Conservation (phyloP, 352 stramenopile species). For the Globisporangium camurandrum region DNA sequence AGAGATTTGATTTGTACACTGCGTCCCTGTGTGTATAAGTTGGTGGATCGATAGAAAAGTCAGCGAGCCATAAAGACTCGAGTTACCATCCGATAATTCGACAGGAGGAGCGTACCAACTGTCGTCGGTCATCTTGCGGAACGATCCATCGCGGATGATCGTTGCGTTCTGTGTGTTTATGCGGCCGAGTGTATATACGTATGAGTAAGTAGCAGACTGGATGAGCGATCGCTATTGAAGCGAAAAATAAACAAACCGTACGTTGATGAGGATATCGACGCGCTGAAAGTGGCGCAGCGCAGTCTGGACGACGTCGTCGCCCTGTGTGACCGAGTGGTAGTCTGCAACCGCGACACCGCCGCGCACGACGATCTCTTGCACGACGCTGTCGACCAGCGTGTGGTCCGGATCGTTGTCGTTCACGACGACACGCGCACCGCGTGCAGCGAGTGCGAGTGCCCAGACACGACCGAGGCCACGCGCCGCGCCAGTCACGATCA, state of each 20-base stretch:
- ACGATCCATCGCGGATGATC: conserved; percentile 88
- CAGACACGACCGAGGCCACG: conserved; percentile 69
- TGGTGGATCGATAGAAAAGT: neutral
- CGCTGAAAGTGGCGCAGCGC: conserved; percentile 63
- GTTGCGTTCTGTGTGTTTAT: too few relatives aligned
- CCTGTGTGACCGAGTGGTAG: conserved; percentile 84
- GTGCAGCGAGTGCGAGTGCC: conserved; percentile 60
- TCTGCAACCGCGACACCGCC: conserved; percentile 67
- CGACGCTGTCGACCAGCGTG: conserved; percentile 59
- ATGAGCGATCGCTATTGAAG: too few relatives aligned
- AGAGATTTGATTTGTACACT: too few relatives aligned
- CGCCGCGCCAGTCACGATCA: conserved; percentile 72
- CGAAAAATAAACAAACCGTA: too few relatives aligned
- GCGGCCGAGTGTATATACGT: too few relatives aligned
- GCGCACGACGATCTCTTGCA: conserved; percentile 66
- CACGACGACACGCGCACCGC: conserved; percentile 49
- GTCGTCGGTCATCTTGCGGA: conserved; percentile 86
- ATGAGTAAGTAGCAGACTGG: too few relatives aligned
- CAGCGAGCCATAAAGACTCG: conserved; percentile 73
- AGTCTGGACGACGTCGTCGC: conserved; percentile 71
- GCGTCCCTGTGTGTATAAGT: too few relatives aligned
- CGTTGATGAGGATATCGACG: conserved; percentile 84
- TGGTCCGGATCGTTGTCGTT: conserved; percentile 79
- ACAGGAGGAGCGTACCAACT: conserved; percentile 84
- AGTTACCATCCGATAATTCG: too few relatives aligned